Conservation (phyloP, 495 filamentous ascomycete species). For the Neurospora sublineolata region DNA sequence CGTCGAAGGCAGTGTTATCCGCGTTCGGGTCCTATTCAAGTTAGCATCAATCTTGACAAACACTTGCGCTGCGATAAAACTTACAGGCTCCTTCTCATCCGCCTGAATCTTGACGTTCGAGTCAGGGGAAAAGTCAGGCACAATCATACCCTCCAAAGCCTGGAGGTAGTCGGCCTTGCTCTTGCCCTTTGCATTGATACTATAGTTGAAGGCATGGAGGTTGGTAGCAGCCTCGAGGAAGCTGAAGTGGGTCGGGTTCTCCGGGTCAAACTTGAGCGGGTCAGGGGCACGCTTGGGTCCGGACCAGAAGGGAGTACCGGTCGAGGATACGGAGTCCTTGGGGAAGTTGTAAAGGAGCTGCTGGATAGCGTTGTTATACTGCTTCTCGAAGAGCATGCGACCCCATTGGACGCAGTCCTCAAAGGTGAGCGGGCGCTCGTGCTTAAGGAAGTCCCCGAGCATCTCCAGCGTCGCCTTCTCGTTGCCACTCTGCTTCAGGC, state of each 20-base stretch:
- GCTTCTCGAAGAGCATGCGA: slow-evolving; percentile 84
- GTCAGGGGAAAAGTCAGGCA: slow-evolving; percentile 90
- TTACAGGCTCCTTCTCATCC: slow-evolving; percentile 76
- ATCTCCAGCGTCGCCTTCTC: slow-evolving; percentile 92
- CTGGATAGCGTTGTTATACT: slow-evolving; percentile 95
- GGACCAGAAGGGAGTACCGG: slow-evolving; percentile 92
- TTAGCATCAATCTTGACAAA: slow-evolving; percentile 5
- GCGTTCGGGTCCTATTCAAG: slow-evolving; percentile 66
- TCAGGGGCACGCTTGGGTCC: slow-evolving; percentile 96
- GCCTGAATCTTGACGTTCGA: slow-evolving; percentile 94
- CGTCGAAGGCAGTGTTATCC: slow-evolving; percentile 45
- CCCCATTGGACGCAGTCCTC: slow-evolving; percentile 96
- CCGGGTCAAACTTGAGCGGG: slow-evolving; percentile 74
- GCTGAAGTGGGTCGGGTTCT: slow-evolving; percentile 71
- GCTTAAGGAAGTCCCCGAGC: slow-evolving; percentile 81
- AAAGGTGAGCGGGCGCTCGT: slow-evolving; percentile 82
- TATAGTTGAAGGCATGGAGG: slow-evolving; percentile 96
- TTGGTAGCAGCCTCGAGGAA: slow-evolving; percentile 85
- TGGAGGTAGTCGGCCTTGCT: slow-evolving; percentile 58
- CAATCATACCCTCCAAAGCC: slow-evolving; percentile 83
- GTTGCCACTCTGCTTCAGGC: slow-evolving; percentile 87
- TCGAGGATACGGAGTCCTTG: slow-evolving; percentile 78
- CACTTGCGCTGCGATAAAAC: slow-evolving; percentile 6
- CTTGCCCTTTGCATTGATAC: slow-evolving; percentile 68
- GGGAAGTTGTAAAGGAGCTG: slow-evolving; percentile 97